A percentile compares a stretch with the other conserved stretches of the same genome.
Evolutionary conservation across 192 early-diverging fungal genomes (phyloP).

Genomic region (Jimgerdemannia lactiflua): DNA sequence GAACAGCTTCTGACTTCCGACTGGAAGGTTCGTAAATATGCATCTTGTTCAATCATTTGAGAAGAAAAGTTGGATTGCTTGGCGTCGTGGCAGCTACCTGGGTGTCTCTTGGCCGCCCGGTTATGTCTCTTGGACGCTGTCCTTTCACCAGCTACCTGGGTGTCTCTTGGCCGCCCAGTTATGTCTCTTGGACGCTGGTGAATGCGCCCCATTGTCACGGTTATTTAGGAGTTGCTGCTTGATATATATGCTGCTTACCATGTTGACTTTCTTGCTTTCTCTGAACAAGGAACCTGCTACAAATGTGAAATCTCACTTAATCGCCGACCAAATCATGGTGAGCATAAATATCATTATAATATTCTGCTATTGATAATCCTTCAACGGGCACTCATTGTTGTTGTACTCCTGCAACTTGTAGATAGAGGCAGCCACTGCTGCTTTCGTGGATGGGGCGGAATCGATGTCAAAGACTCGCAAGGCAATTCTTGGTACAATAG

Average conservation of each 20-base stretch:
- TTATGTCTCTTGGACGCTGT: background rate
- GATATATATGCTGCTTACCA: background rate
- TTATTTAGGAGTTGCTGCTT: background rate
- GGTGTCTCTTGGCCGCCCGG: background rate
- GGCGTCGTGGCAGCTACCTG: conserved; percentile 10
- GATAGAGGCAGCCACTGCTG: background rate
- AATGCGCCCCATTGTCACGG: background rate
- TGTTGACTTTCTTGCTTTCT: background rate
- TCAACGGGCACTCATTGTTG: background rate
- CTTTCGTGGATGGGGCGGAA: background rate
- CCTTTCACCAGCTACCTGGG: conserved; percentile 11
- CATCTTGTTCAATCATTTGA: background rate
- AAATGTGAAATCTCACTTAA: background rate
- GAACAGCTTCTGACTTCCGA: conserved; percentile 11
- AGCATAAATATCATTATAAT: background rate
- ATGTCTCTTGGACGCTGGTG: background rate
- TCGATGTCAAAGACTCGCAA: background rate
- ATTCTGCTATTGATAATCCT: background rate
- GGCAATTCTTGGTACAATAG: background rate
- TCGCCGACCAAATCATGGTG: background rate
- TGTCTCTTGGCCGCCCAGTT: background rate
- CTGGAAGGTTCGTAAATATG: conserved; percentile 4
- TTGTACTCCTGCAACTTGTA: background rate
- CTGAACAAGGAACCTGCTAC: background rate
- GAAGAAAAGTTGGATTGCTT: conserved; percentile 3